These are phyloP conservation scores for Cryptococcus sp. DNA, from an alignment of 1,284 basidiomycete genomes.

Conservation along the genomic window DNA sequence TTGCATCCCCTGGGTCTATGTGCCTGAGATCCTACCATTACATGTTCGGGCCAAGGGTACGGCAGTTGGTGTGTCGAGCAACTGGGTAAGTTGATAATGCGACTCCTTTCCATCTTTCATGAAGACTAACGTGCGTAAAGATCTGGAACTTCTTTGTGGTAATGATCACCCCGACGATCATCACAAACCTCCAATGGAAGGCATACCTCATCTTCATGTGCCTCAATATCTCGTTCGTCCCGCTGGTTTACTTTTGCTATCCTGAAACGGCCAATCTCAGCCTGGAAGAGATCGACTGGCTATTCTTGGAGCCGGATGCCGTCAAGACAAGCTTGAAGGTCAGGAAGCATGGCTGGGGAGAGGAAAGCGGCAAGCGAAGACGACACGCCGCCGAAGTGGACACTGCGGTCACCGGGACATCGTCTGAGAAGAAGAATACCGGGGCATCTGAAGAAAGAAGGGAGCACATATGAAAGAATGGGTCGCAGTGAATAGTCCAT, in stretches of 20 bases:
- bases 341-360: neutral
- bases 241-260: constrained; percentile 29
- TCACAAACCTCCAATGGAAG: constrained; percentile 20
- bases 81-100: no score
- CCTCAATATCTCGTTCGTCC: constrained; percentile 16
- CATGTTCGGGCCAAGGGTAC: constrained; percentile 19
- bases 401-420: no score
- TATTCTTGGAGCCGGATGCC: constrained; percentile 13
- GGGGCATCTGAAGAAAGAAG: no score
- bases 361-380: no score
- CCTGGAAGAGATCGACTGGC: constrained; percentile 28
- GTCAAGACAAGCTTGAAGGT: neutral
- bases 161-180: constrained; percentile 21
- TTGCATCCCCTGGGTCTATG: constrained; percentile 18
- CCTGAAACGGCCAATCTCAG: constrained; percentile 30
- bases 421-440: no score
- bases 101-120: no score
- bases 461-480: no score
- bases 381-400: no score
- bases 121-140: no score
- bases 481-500: no score
- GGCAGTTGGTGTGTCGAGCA: constrained; percentile 16
- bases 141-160: no score
- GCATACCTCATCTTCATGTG: constrained; percentile 25
- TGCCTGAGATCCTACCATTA: constrained; percentile 18